Evolutionary conservation across 2,329 filamentous ascomycete genomes (phyloP).

Genomic region (Fusarium annulatum): DNA sequence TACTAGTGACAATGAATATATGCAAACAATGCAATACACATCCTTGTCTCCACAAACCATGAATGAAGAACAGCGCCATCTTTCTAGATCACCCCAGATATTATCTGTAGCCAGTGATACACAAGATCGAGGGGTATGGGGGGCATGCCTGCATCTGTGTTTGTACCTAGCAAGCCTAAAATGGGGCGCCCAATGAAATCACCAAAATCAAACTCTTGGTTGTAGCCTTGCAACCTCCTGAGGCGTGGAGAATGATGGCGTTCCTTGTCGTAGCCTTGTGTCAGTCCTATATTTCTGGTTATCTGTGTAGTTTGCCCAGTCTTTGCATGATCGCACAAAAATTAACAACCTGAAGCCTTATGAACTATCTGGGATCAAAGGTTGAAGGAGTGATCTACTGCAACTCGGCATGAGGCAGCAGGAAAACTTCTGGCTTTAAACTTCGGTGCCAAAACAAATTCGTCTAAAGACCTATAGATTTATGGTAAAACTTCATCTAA

Average conservation of each 20-base stretch:
- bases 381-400: conserved; percentile 16
- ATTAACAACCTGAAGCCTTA: background rate
- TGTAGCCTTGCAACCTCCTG: background rate
- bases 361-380: background rate
- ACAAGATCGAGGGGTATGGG: conserved; percentile 30
- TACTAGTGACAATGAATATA: background rate
- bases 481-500: no score
- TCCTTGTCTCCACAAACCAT: background rate
- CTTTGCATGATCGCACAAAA: background rate
- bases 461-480: no score
- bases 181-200: conserved; percentile 31
- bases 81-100: conserved; percentile 13
- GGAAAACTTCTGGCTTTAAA: background rate
- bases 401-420: background rate
- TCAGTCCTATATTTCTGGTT: background rate
- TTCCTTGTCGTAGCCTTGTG: background rate
- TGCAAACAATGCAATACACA: conserved; percentile 3
- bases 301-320: background rate
- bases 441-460: background rate
- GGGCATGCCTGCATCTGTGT: conserved; percentile 15
- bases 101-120: conserved; percentile 28
- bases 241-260: background rate
- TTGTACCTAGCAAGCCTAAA: conserved; percentile 19
- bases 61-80: conserved; percentile 14
- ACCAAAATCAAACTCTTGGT: conserved; percentile 2